Conservation (phyloP, 2,329 filamentous ascomycete genomes). For the Alternaria triticimaculans region DNA sequence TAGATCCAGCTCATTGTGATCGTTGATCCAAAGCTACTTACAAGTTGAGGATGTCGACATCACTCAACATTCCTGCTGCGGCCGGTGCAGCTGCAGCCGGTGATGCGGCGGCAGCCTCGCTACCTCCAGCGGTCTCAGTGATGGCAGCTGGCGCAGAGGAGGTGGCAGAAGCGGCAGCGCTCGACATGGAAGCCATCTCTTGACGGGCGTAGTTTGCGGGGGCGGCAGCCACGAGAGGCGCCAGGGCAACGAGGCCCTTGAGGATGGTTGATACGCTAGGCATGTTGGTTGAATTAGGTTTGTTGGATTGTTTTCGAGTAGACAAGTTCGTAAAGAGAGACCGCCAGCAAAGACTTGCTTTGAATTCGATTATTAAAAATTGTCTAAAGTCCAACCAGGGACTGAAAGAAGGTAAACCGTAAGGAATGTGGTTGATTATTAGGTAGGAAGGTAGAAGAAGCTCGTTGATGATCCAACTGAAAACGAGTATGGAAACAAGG, state of each 20-base stretch:
- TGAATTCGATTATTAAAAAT: constrained; percentile 46
- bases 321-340: constrained; percentile 31
- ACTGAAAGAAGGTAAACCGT: constrained; percentile 44
- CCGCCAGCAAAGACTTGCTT: constrained; percentile 49
- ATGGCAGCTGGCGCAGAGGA: constrained; percentile 19
- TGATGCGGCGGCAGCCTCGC: constrained; percentile 22
- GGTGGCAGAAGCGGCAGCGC: not conserved
- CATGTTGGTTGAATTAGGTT: constrained; percentile 45
- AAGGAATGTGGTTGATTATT: constrained; percentile 48
- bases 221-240: constrained; percentile 41
- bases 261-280: constrained; percentile 47
- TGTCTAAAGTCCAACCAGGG: constrained; percentile 50
- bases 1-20: constrained; percentile 32
- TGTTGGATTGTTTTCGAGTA: constrained; percentile 29
- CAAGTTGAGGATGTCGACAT: constrained; percentile 63
- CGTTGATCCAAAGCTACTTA: constrained; percentile 40
- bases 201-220: constrained; percentile 39
- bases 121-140: constrained; percentile 17
- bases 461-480: constrained; percentile 48
- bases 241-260: constrained; percentile 45
- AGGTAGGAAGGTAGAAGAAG: constrained; percentile 42
- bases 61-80: constrained; percentile 49
- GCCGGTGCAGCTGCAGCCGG: constrained; percentile 26
- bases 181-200: constrained; percentile 14
- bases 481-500: constrained; percentile 46